A percentile compares a stretch with the other conserved stretches of the same genome.
phyloP scores from a whole-genome alignment of 768 basidiomycete species.

The Gloeopeniophorella convolvens region DNA sequence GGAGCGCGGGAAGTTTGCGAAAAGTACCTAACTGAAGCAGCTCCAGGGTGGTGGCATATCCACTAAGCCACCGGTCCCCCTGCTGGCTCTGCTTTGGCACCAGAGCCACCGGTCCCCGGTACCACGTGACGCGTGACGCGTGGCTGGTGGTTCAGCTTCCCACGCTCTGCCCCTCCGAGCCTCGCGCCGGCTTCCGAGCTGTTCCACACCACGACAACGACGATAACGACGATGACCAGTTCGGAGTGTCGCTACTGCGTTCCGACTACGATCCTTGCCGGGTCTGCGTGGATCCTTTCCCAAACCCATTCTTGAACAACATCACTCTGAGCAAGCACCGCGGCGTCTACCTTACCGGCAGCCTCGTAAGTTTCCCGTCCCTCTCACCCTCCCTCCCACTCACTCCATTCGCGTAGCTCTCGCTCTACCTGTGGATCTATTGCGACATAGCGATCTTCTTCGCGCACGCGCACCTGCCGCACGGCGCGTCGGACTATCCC shows the following conservation, averaged over 20 bases:
- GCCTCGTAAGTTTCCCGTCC: conserved; percentile 55
- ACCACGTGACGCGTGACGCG: no score
- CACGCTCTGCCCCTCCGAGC: neutral
- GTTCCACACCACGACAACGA: neutral
- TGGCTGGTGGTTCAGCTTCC: neutral
- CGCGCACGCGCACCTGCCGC: conserved; percentile 73
- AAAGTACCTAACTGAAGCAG: no score
- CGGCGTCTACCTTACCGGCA: conserved; percentile 86
- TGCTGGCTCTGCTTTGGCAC: no score
- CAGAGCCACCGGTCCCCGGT: no score
- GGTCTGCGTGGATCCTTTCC: conserved; percentile 84
- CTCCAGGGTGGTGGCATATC: no score
- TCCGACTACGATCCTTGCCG: conserved; percentile 79
- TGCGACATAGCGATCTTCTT: conserved; percentile 90
- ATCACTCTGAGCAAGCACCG: conserved; percentile 69
- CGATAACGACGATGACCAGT: neutral
- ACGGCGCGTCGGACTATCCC: conserved; percentile 60
- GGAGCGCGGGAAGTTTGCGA: no score
- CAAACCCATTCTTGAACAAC: conserved; percentile 39
- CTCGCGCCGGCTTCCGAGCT: no score
- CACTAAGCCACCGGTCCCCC: no score
- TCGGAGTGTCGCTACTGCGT: conserved; percentile 55
- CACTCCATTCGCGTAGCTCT: conserved; percentile 69
- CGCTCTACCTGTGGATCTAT: conserved; percentile 92
- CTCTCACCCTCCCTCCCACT: neutral